Base-by-base conservation (phyloP, 1,284 basidiomycete species). In the Phenoliferia sp. region DNA sequence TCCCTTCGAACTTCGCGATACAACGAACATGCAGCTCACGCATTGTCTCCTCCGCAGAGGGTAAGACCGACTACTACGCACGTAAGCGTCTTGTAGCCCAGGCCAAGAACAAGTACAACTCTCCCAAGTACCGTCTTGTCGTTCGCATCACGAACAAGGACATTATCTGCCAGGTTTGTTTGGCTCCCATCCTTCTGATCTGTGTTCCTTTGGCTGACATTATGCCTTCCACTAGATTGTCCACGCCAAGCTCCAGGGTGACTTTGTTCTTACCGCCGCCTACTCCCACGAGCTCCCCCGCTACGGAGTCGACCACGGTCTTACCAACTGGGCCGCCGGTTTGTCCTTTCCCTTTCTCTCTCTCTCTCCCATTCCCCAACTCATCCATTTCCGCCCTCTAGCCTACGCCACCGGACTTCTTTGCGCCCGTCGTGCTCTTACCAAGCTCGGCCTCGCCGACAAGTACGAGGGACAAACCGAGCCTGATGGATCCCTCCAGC, bases 41-140 rank as follows among this genome's bases (percentile, higher is more conserved):
- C 52, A 26, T 26, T 19, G 44, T 28, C n/a, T 15, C 16, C 5
- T 17, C 17, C 26, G 64, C 63, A 74, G 96, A 99, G 85, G 96
- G 96, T 71, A 96, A 94, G 85, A 99, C 96, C 75, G 96, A 99
- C 81, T 99, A 98, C 87, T 96, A 98, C 79, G 95, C 95, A 69
- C 91, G 95, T 77, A 95, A 96, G 84, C 89, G 93, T 77, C 86
- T 99, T 66, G 87, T 97, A 74, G 88, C 90, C 68, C 96, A 99
- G 86, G 94, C 95, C 74, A 99, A 99, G 87, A 99, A 98, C 89
- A 99, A 99, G 86, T 99, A 98, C 84, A 95, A 96, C 78, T 92
- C 93, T 48, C 94, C 94, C 72, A 98, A 98, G 85, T 98, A 97
- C 85, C 91, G 94, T 72, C 88, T 98, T 60, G 96, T 98, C 70